Evolutionary conservation across 2,329 filamentous ascomycete species (phyloP), one percentile per base, ranked within the genome.

Genomic region (Calycina herbarum): DNA sequence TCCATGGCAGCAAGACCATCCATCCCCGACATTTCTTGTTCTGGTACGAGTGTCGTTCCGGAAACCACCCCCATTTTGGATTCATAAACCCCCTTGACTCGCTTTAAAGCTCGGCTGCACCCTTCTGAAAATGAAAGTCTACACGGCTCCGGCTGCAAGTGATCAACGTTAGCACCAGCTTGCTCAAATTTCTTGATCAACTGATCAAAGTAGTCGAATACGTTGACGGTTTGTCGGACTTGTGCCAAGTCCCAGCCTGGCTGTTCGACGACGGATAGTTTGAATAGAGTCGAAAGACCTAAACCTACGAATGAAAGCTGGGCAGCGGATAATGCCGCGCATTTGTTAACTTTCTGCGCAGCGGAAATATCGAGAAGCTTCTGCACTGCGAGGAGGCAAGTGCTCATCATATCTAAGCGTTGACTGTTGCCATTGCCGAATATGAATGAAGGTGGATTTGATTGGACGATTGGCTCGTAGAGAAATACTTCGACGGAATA

Each of bases 201-300:
- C 6, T 66, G 59, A 27, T 70, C 66, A 27, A 71, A 67, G 54
- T 70, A 71, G 6, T 65, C 69, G 5, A 72, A 61, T 0, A 80
- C 57, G 61, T 77, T 67, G 2, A 78, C 70, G 1, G 68, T 76
- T 58, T 76, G 74, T 38, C 76, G 76, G 56, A 80, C 77, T 10
- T 76, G 72, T 10, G 74, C 69, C 10, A 73, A 72, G 65, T 81
- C 78, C 78, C 79, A 80, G 1, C 73, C 76, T 8, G 76, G 75
- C 60, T 79, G 76, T 33, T 74, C 68, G 2, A 79, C 69, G 2
- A 76, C 75, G 0, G 76, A 77, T 5, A 81, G 71, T 35, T 78
- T 76, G 61, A 79, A 77, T 33, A 81, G 68, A 1, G 78, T 71
- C 1, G 74, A 76, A 29, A 79, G 63, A 17, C 69, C 76, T 7